These are phyloP conservation scores for Fusarium verrucosum DNA, from an alignment of 2,329 filamentous ascomycete genomes.

Conservation along the genomic window DNA sequence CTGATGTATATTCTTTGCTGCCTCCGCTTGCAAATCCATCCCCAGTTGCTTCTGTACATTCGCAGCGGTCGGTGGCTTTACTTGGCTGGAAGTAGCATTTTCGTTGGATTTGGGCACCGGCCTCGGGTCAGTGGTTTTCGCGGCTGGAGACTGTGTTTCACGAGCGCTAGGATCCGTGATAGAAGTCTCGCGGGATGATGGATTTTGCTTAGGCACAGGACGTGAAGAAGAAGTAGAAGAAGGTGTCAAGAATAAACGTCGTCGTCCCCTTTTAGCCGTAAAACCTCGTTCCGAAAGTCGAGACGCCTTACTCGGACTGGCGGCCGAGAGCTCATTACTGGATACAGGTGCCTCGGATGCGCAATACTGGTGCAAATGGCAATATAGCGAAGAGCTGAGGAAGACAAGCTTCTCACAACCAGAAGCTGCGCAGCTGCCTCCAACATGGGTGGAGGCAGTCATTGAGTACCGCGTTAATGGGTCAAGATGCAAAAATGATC, in stretches of 20 bases:
- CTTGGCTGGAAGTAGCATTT: neutral
- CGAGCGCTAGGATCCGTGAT: neutral
- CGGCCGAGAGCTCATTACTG: neutral
- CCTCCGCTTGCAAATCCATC: neutral
- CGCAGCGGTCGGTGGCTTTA: neutral
- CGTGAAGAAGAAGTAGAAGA: conserved; percentile 11
- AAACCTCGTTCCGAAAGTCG: conserved; percentile 8
- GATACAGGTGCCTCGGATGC: neutral
- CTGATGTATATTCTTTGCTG: neutral
- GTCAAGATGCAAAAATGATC: conserved; percentile 5
- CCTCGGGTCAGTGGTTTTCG: neutral
- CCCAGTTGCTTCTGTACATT: neutral
- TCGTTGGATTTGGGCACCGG: neutral
- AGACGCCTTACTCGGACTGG: neutral
- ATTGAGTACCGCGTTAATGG: conserved; percentile 26
- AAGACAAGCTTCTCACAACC: conserved; percentile 21
- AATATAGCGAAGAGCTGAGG: conserved; percentile 25
- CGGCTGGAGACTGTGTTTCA: neutral
- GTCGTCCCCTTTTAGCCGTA: conserved; percentile 31
- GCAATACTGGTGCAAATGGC: conserved; percentile 20
- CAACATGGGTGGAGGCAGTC: conserved; percentile 22
- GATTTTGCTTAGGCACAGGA: neutral
- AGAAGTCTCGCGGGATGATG: neutral
- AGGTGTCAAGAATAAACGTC: conserved; percentile 5
- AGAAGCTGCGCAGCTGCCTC: conserved; percentile 27